phyloP scores from a whole-genome alignment of 2,329 filamentous ascomycete species.

The Penicillium polonicum region DNA sequence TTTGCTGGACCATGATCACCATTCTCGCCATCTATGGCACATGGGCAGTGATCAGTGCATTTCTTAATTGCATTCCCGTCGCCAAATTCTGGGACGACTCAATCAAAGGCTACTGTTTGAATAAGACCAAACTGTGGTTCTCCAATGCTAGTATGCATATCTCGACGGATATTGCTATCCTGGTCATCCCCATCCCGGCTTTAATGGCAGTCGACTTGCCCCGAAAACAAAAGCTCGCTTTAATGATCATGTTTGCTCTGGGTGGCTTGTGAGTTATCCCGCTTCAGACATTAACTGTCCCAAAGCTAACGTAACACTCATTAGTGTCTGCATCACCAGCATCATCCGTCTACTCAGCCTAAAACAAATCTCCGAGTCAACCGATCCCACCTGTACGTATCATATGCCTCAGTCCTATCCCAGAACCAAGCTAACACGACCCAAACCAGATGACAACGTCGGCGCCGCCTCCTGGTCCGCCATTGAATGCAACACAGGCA shows the following conservation, averaged over 20 bases:
- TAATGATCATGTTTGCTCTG: slow-evolving; percentile 45
- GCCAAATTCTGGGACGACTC: slow-evolving; percentile 36
- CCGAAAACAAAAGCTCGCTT: slow-evolving; percentile 41
- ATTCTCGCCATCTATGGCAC: slow-evolving; percentile 36
- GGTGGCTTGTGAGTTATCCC: slow-evolving; percentile 36
- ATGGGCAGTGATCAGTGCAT: slow-evolving; percentile 38
- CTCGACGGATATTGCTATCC: slow-evolving; percentile 44
- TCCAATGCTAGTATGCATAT: slow-evolving; percentile 48
- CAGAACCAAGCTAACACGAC: slow-evolving; percentile 6
- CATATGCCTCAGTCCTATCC: background rate
- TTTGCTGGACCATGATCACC: slow-evolving; percentile 41
- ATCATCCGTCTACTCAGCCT: slow-evolving; percentile 35
- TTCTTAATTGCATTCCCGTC: slow-evolving; percentile 39
- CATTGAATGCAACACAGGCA: slow-evolving; percentile 42
- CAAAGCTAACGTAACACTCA: background rate
- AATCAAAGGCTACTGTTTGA: slow-evolving; percentile 38
- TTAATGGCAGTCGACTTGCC: slow-evolving; percentile 44
- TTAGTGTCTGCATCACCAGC: slow-evolving; percentile 37
- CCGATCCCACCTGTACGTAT: slow-evolving; percentile 36
- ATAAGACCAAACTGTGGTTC: slow-evolving; percentile 44
- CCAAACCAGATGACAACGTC: slow-evolving; percentile 33
- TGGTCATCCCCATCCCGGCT: slow-evolving; percentile 48
- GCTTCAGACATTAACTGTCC: background rate
- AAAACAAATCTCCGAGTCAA: slow-evolving; percentile 34
- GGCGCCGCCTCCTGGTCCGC: slow-evolving; percentile 40